Evolutionary conservation across 768 basidiomycete species (phyloP).

Genomic region (Kwoniella shandongensis): DNA sequence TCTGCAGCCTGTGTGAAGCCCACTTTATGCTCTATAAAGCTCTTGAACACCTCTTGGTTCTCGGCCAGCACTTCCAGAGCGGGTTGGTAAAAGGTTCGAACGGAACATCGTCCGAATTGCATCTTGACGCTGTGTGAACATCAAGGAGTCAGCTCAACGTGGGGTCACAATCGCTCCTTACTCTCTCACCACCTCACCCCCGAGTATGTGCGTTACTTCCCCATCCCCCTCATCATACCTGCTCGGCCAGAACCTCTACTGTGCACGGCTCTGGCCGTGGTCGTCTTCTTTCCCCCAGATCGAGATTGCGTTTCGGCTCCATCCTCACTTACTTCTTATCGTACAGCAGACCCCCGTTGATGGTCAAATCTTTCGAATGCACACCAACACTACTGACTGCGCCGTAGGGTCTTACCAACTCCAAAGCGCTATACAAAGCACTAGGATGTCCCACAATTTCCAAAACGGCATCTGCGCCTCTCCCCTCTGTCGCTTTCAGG

Average conservation of each 20-base stretch:
- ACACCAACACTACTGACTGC: constrained; percentile 49
- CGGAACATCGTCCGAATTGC: constrained; percentile 47
- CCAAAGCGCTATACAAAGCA: constrained; percentile 45
- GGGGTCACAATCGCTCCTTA: too few relatives aligned
- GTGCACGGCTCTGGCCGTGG: background rate
- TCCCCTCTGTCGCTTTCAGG: constrained; percentile 36
- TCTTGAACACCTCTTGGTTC: constrained; percentile 35
- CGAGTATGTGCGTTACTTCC: background rate
- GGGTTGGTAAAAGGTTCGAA: constrained; percentile 28
- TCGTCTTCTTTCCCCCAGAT: background rate
- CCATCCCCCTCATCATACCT: background rate
- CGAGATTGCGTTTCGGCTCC: background rate
- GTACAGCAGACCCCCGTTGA: constrained; percentile 41
- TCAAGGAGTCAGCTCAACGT: constrained; percentile 26
- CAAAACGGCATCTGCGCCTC: constrained; percentile 52
- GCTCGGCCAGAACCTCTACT: background rate
- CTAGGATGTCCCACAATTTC: constrained; percentile 52
- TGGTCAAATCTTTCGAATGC: constrained; percentile 30
- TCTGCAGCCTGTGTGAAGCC: constrained; percentile 34
- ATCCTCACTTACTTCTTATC: constrained; percentile 44
- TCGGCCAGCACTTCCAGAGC: constrained; percentile 34
- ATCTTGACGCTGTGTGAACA: constrained; percentile 26
- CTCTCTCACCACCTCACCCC: background rate
- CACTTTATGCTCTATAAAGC: constrained; percentile 39
- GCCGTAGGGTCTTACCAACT: constrained; percentile 49